Conservation (phyloP, 2,329 filamentous ascomycete species). For the Botrytis galanthina region DNA sequence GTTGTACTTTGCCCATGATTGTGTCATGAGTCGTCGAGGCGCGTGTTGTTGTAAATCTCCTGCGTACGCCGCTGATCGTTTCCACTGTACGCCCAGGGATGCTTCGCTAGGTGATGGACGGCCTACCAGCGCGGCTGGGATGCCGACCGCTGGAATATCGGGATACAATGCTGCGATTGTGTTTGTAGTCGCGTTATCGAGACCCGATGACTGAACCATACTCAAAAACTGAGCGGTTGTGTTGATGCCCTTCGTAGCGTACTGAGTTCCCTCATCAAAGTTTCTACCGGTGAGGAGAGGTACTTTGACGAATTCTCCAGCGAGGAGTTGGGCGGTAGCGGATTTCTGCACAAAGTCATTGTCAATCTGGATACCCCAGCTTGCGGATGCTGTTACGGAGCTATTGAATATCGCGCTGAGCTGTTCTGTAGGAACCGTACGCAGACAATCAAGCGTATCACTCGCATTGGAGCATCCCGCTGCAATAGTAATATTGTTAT, state of each 20-base stretch:
- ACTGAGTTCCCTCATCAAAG: constrained; percentile 62
- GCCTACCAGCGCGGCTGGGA: constrained; percentile 41
- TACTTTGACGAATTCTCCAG: constrained; percentile 61
- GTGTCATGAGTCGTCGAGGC: constrained; percentile 51
- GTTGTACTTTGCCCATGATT: constrained; percentile 50
- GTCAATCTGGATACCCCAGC: constrained; percentile 47
- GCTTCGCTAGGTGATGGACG: constrained; percentile 21
- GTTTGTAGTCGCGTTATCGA: constrained; percentile 8
- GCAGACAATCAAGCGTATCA: constrained; percentile 30
- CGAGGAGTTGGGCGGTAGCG: constrained; percentile 51
- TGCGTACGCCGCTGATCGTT: constrained; percentile 45
- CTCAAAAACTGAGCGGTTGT: constrained; percentile 49
- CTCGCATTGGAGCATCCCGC: constrained; percentile 28
- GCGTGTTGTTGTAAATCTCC: constrained; percentile 58
- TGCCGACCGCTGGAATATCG: constrained; percentile 48
- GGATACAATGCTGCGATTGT: constrained; percentile 43
- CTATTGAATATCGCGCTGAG: constrained; percentile 44
- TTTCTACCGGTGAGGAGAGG: constrained; percentile 63
- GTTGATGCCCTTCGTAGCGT: constrained; percentile 53
- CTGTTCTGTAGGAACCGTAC: constrained; percentile 42
- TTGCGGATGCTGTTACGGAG: constrained; percentile 44
- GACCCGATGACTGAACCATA: background rate
- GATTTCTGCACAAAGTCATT: constrained; percentile 54
- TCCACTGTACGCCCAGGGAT: constrained; percentile 14
- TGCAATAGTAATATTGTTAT: constrained; percentile 39